Conservation (phyloP, 352 stramenopile species). For the Pythium aquatile region DNA sequence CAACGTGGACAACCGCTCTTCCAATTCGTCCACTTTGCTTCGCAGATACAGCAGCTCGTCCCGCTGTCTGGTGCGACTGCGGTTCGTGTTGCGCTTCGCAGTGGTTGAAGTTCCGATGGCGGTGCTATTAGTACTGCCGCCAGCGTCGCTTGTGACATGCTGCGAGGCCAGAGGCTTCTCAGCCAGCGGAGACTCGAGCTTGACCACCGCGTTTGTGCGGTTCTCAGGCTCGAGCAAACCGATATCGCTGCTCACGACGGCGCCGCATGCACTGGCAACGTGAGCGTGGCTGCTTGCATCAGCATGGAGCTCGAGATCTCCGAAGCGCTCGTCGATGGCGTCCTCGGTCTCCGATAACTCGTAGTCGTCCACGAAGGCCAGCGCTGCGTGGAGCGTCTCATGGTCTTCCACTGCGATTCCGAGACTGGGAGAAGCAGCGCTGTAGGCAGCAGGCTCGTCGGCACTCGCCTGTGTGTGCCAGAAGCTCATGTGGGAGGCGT, state of each 20-base stretch:
- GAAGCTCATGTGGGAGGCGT: background rate
- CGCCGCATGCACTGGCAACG: too few species aligned
- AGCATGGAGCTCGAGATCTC: background rate
- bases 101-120: background rate
- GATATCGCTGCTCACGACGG: background rate
- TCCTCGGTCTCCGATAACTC: slow-evolving; percentile 13
- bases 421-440: background rate
- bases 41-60: slow-evolving; percentile 19
- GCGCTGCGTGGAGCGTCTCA: slow-evolving; percentile 20
- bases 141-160: background rate
- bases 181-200: background rate
- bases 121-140: background rate
- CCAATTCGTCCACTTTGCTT: slow-evolving; percentile 9
- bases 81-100: background rate
- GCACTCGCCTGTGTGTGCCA: background rate
- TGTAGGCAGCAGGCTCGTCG: background rate
- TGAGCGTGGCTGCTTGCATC: background rate
- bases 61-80: slow-evolving; percentile 6
- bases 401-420: slow-evolving; percentile 5
- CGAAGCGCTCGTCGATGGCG: background rate
- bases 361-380: slow-evolving; percentile 22
- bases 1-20: slow-evolving; percentile 5
- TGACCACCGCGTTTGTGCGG: background rate
- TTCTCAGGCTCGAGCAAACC: background rate
- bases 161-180: background rate